Percentiles rank a stretch among this genome's conserved stretches.
phyloP scores from a whole-genome alignment of 768 basidiomycete species.

The Rhizopogon vinicolor region DNA sequence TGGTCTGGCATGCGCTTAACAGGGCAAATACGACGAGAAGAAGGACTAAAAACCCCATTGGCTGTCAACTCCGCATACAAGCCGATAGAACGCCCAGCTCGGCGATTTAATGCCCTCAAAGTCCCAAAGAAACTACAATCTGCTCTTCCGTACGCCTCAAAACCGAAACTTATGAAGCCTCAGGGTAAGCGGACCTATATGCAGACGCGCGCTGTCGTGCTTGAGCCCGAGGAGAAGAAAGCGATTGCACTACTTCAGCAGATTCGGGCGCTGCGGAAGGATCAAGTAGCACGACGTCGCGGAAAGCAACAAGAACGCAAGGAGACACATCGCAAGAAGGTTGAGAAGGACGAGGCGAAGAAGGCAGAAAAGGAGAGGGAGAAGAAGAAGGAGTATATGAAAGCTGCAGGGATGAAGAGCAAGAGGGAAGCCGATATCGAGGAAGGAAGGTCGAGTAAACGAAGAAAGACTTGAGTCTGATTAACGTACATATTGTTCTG shows the following conservation, averaged over 20 bases:
- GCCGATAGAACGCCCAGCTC: slow-evolving; percentile 67
- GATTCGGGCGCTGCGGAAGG: slow-evolving; percentile 87
- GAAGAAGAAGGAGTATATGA: slow-evolving; percentile 75
- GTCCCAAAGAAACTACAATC: slow-evolving; percentile 90
- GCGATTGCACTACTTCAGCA: slow-evolving; percentile 91
- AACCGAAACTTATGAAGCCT: slow-evolving; percentile 78
- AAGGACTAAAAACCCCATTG: slow-evolving; percentile 77
- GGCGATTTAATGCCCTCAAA: slow-evolving; percentile 88
- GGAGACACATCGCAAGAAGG: slow-evolving; percentile 62
- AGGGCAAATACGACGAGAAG: slow-evolving; percentile 85
- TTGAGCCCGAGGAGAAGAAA: slow-evolving; percentile 94
- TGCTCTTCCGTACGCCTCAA: slow-evolving; percentile 85
- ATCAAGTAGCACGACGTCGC: slow-evolving; percentile 71
- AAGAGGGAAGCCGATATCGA: slow-evolving; percentile 61
- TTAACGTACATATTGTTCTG: not conserved
- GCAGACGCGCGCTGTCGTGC: slow-evolving; percentile 90
- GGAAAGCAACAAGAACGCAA: slow-evolving; percentile 86
- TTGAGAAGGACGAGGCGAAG: slow-evolving; percentile 61
- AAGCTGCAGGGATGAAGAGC: slow-evolving; percentile 61
- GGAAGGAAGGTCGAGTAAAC: slow-evolving; percentile 54
- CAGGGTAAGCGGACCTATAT: slow-evolving; percentile 80
- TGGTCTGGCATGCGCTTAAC: slow-evolving; percentile 98
- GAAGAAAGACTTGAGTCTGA: slow-evolving; percentile 35
- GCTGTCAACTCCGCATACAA: slow-evolving; percentile 88
- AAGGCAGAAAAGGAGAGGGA: slow-evolving; percentile 70